A percentile compares a stretch with the other conserved stretches of the same genome.
phyloP scores from a whole-genome alignment of 495 filamentous ascomycete species.

The Arthonia radiata region DNA sequence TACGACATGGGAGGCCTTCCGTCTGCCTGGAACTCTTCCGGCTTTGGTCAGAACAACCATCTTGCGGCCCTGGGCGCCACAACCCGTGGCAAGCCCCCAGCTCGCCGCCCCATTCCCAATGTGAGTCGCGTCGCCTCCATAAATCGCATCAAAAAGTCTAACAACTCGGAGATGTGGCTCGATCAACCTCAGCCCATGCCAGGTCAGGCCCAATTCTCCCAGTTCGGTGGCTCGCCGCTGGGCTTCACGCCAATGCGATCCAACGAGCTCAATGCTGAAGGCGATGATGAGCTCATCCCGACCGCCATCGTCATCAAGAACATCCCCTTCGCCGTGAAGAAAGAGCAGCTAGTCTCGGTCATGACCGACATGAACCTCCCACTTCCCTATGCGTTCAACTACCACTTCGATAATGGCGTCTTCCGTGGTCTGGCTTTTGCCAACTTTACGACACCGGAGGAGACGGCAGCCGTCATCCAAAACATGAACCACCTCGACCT shows the following conservation, averaged over 20 bases:
- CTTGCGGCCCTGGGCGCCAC: conserved; percentile 15
- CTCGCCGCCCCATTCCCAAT: too few species aligned
- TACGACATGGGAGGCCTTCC: conserved; percentile 36
- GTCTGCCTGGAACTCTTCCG: conserved; percentile 40
- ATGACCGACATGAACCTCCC: conserved; percentile 85
- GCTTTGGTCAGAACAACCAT: conserved; percentile 15
- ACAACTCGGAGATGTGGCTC: conserved; percentile 33
- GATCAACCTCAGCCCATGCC: conserved; percentile 31
- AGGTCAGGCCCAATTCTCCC: conserved; percentile 20
- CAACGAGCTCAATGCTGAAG: conserved; percentile 25
- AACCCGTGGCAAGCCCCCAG: conserved; percentile 10
- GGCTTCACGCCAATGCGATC: conserved; percentile 26
- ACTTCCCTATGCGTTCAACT: conserved; percentile 95
- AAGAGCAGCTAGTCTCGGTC: conserved; percentile 72
- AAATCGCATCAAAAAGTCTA: conserved; percentile 30
- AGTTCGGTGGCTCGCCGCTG: conserved; percentile 26
- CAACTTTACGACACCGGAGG: conserved; percentile 89
- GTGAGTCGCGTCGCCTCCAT: conserved; percentile 28
- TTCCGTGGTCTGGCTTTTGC: conserved; percentile 92
- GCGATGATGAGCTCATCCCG: conserved; percentile 73
- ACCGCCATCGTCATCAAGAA: conserved; percentile 99
- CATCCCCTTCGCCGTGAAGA: conserved; percentile 94
- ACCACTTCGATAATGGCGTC: conserved; percentile 95
- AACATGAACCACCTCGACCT: conserved; percentile 85
- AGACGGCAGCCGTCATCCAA: conserved; percentile 77